Percentiles rank a stretch among this genome's conserved stretches.
Evolutionary conservation across 495 filamentous ascomycete genomes (phyloP).

Genomic region (Aspergillus carlsbadensis): DNA sequence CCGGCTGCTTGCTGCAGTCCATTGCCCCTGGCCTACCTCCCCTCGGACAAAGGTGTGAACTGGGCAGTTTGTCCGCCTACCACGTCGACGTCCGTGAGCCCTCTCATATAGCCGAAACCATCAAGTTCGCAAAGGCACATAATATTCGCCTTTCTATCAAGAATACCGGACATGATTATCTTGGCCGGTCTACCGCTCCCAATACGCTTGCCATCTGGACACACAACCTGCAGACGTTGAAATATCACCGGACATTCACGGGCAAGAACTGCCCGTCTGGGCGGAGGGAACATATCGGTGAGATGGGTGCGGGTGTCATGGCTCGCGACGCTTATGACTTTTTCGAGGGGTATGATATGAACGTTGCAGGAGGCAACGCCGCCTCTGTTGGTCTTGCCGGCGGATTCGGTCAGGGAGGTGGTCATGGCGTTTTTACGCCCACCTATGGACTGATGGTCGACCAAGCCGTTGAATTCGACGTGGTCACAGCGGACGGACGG

Average conservation of each 20-base stretch:
- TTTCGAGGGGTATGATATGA: conserved; percentile 19
- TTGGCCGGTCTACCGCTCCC: conserved; percentile 49
- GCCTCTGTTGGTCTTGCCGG: conserved; percentile 24
- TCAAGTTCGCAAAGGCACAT: no score
- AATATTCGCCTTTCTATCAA: neutral
- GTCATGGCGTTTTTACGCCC: conserved; percentile 13
- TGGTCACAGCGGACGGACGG: conserved; percentile 49
- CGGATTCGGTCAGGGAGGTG: conserved; percentile 25
- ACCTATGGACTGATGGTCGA: conserved; percentile 23
- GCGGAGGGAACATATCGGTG: conserved; percentile 21
- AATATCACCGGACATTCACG: conserved; percentile 25
- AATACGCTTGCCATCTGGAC: conserved; percentile 54
- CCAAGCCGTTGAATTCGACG: conserved; percentile 27
- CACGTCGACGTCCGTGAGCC: no score
- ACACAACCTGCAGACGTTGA: conserved; percentile 39
- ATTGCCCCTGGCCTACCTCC: no score
- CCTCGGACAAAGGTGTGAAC: no score
- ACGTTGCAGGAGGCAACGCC: conserved; percentile 24
- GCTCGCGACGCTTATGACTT: conserved; percentile 20
- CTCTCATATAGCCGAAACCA: no score
- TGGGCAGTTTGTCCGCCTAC: no score
- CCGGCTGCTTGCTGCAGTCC: conserved; percentile 12
- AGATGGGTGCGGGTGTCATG: conserved; percentile 26
- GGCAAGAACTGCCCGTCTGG: conserved; percentile 22
- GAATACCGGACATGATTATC: conserved; percentile 3